A percentile compares a stretch with the other conserved stretches of the same genome.
phyloP scores from a whole-genome alignment of 2,329 filamentous ascomycete species.

The Hymenoscyphus albidus region DNA sequence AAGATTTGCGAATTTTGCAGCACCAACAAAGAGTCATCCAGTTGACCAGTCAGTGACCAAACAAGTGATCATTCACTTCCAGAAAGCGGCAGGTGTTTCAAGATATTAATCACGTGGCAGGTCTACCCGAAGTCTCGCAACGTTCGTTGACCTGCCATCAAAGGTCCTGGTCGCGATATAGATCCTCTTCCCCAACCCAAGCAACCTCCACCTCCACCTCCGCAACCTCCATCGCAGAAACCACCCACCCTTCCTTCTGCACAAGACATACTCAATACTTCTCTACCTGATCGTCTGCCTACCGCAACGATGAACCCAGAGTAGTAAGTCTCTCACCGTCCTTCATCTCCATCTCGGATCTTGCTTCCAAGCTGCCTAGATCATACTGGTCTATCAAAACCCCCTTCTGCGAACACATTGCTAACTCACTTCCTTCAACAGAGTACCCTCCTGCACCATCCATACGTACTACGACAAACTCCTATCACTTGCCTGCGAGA shows the following conservation, averaged over 20 bases:
- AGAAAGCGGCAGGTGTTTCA: neutral
- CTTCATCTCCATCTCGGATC: constrained; percentile 20
- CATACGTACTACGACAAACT: neutral
- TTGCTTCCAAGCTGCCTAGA: constrained; percentile 14
- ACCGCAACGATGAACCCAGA: constrained; percentile 77
- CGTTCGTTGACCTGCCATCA: neutral
- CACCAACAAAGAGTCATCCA: neutral
- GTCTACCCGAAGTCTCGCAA: neutral
- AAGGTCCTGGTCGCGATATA: constrained; percentile 19
- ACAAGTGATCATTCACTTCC: neutral
- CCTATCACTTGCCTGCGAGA: neutral
- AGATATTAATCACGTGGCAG: constrained; percentile 5
- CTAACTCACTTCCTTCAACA: constrained; percentile 23
- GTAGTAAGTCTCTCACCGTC: constrained; percentile 62
- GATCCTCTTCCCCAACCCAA: constrained; percentile 19
- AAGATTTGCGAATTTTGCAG: neutral
- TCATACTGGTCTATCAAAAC: constrained; percentile 6
- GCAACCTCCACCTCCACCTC: constrained; percentile 13
- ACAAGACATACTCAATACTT: constrained; percentile 4
- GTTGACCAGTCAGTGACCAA: neutral
- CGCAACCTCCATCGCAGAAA: constrained; percentile 12
- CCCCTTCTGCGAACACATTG: constrained; percentile 22
- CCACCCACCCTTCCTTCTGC: constrained; percentile 5
- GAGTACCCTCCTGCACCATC: constrained; percentile 18
- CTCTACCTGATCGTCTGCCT: constrained; percentile 7